Percentiles rank a stretch among this genome's conserved stretches.
Evolutionary conservation across 257 asterid genomes (phyloP).

Genomic region (Solanum chiquidenum): DNA sequence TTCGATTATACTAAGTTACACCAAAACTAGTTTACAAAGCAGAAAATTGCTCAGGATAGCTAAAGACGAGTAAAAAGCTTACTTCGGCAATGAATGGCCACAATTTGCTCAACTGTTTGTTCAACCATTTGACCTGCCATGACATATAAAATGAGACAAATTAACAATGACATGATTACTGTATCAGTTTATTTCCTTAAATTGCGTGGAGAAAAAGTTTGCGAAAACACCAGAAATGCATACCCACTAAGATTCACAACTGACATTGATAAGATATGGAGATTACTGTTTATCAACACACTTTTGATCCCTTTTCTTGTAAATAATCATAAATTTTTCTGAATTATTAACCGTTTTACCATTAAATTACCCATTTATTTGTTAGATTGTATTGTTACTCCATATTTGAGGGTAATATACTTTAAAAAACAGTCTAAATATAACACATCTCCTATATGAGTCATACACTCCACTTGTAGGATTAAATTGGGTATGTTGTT

Average conservation of each 20-base stretch:
- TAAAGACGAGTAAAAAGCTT: constrained; percentile 21
- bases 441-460: not conserved
- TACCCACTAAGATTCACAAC: not conserved
- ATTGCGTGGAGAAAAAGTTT: not conserved
- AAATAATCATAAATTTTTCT: not conserved
- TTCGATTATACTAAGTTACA: not conserved
- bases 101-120: constrained; percentile 73
- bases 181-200: not conserved
- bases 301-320: not conserved
- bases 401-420: not conserved
- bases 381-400: not conserved
- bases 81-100: constrained; percentile 99
- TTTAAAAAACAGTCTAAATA: not conserved
- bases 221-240: not conserved
- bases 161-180: not conserved
- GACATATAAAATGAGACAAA: not conserved
- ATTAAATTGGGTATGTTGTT: not conserved
- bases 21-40: not conserved
- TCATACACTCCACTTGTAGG: not conserved
- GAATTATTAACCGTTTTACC: not conserved
- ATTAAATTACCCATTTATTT: not conserved
- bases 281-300: not conserved
- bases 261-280: not conserved
- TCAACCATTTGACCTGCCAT: constrained; percentile 94
- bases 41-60: not conserved